Percentiles rank a stretch among this genome's conserved stretches.
phyloP scores from a whole-genome alignment of 73 alveolate species.

The Paramecium primaurelia region DNA sequence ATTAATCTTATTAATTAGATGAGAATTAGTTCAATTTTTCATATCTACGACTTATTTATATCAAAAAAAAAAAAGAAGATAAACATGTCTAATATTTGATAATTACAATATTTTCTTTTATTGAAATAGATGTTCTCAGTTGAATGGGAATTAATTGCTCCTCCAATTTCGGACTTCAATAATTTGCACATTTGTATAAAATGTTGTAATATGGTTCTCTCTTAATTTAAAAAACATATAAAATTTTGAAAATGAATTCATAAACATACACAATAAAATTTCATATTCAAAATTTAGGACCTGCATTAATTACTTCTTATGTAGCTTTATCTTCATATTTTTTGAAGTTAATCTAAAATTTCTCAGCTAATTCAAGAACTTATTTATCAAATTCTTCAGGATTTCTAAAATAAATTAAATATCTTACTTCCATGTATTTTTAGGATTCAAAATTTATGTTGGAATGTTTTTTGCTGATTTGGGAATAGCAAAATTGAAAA shows the following conservation, averaged over 20 bases:
- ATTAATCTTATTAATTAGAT: too few species aligned
- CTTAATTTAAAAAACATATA: not conserved
- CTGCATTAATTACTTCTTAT: slow-evolving; percentile 44
- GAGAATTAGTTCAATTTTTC: too few species aligned
- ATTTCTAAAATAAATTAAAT: not conserved
- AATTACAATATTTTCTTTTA: too few species aligned
- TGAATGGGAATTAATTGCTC: too few species aligned
- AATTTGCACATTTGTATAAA: too few species aligned
- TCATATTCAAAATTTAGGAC: slow-evolving; percentile 53
- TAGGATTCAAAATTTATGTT: slow-evolving; percentile 73
- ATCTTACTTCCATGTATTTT: slow-evolving; percentile 73
- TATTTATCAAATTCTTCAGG: slow-evolving; percentile 27
- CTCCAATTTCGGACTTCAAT: too few species aligned
- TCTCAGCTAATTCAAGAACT: slow-evolving; percentile 36
- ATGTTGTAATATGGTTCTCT: too few species aligned
- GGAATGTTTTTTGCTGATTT: slow-evolving; percentile 79
- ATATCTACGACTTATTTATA: too few species aligned
- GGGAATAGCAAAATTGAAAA: slow-evolving; percentile 84
- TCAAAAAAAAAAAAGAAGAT: too few species aligned
- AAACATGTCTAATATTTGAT: too few species aligned
- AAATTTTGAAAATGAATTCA: not conserved
- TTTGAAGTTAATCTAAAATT: slow-evolving; percentile 49
- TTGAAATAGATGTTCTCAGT: too few species aligned
- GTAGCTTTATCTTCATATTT: slow-evolving; percentile 59
- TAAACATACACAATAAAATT: not conserved